Conservation (phyloP, 1,284 basidiomycete species). For the Apiotrichum sp. region DNA sequence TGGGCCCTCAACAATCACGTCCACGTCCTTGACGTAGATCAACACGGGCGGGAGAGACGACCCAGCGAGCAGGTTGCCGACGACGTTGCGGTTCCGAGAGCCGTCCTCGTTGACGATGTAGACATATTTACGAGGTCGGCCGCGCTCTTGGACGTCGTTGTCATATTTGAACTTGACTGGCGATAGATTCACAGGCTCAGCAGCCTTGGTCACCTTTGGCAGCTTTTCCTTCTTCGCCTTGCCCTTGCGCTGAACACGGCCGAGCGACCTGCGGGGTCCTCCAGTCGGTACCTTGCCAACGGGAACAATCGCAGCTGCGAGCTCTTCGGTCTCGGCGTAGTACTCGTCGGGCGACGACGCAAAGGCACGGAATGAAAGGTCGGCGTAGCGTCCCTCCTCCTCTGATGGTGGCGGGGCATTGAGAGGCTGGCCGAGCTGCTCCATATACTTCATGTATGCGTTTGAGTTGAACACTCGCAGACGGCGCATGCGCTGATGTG, state of each 20-base stretch:
- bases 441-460: constrained; percentile 25
- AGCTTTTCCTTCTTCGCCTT: background rate
- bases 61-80: constrained; percentile 22
- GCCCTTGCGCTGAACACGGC: background rate
- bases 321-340: constrained; percentile 1
- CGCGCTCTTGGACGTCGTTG: constrained; percentile 29
- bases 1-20: constrained; percentile 26
- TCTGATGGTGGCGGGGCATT: constrained; percentile 11
- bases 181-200: background rate
- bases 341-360: constrained; percentile 5
- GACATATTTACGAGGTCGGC: constrained; percentile 39
- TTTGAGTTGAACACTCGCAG: constrained; percentile 24
- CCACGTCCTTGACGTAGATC: constrained; percentile 24
- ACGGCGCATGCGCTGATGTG: constrained; percentile 29
- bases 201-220: background rate
- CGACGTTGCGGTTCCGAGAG: constrained; percentile 23
- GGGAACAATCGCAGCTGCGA: constrained; percentile 1
- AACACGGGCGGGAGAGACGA: constrained; percentile 28
- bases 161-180: constrained; percentile 18
- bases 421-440: constrained; percentile 15
- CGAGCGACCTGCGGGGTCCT: background rate
- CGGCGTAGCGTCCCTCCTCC: constrained; percentile 25
- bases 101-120: constrained; percentile 37
- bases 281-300: background rate
- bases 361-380: constrained; percentile 15